Percentiles rank a stretch among this genome's conserved stretches.
Evolutionary conservation across 2,329 filamentous ascomycete genomes (phyloP).

Genomic region (Penicillium janthinellum): DNA sequence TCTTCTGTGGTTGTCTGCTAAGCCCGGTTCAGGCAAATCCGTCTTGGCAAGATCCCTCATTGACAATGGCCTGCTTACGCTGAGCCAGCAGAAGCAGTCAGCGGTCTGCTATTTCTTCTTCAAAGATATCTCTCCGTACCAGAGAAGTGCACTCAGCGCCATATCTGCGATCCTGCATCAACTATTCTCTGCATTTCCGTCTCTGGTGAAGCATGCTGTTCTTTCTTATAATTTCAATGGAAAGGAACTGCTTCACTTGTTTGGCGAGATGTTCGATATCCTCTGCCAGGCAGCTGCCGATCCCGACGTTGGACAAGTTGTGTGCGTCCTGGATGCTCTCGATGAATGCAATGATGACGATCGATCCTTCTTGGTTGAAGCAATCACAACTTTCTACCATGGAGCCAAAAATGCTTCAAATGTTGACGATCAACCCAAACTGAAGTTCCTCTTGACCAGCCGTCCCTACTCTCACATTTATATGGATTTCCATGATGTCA

Average conservation of each 20-base stretch:
- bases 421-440: too few species aligned
- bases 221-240: conserved; percentile 22
- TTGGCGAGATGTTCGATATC: conserved; percentile 29
- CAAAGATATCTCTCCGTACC: conserved; percentile 44
- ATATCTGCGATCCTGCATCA: conserved; percentile 45
- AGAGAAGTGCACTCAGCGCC: conserved; percentile 33
- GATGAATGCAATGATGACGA: conserved; percentile 41
- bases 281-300: conserved; percentile 7
- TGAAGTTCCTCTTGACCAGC: too few species aligned
- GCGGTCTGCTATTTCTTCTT: conserved; percentile 50
- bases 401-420: too few species aligned
- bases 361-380: too few species aligned
- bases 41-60: conserved; percentile 44
- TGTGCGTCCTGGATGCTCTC: conserved; percentile 47
- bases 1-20: conserved; percentile 45
- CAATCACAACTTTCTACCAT: too few species aligned
- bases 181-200: conserved; percentile 32
- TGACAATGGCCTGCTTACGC: conserved; percentile 30
- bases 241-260: conserved; percentile 21
- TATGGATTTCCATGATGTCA: neutral
- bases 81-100: too few species aligned
- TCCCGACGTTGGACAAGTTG: conserved; percentile 23
- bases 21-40: conserved; percentile 51
- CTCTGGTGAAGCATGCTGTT: conserved; percentile 16
- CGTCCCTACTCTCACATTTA: too few species aligned